Evolutionary conservation across 192 early-diverging fungal genomes (phyloP), one percentile per base, ranked within the genome.

Genomic region (Backusella circina): DNA sequence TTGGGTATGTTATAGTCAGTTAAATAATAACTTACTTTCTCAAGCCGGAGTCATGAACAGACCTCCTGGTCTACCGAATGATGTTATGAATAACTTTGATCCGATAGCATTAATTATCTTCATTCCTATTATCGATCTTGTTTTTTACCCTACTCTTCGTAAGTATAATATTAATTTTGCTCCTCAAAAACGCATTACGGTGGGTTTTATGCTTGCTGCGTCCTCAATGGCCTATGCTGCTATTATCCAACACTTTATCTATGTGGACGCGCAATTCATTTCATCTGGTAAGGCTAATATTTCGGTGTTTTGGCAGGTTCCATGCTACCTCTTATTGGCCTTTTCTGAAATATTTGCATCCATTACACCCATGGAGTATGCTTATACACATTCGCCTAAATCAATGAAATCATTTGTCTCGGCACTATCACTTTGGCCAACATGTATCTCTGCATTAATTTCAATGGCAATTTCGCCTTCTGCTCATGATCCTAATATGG

Each of bases 1-100:
- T 75, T 90, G 89, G 89, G 86, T 90, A 28, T 86, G 86, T 80
- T 90, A 90, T 73, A 84, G 77, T n/a, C 85, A 90, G 37, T 84
- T 90, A 38, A 84, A 81, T 32, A 90, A 89, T 80, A 90, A 90
- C 71, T 70, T 90, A 68, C 69, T 89, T 12, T 89, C 88, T 72
- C 89, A 90, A 76, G 85, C 89, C 3, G 86, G 84, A 31, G 78
- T 80, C 57, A 86, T 90, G 86, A 83, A 37, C 30, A 66, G 84
- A 9, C 79, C 86, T 2, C 80, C 83, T 23, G 72, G 67, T 44
- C 80, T 90, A 10, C 89, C 89, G 1, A 90, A 89, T 78, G 86
- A 90, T 71, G 86, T 90, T 38, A 88, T 90, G 85, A 80, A 86
- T 77, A 89, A 88, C 72, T 79, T 82, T 70, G 85, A 90, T 68